A percentile compares a stretch with the other conserved stretches of the same genome.
These are phyloP conservation scores for Phytophthora syringae DNA, from an alignment of 352 stramenopile genomes.

Conservation along the genomic window DNA sequence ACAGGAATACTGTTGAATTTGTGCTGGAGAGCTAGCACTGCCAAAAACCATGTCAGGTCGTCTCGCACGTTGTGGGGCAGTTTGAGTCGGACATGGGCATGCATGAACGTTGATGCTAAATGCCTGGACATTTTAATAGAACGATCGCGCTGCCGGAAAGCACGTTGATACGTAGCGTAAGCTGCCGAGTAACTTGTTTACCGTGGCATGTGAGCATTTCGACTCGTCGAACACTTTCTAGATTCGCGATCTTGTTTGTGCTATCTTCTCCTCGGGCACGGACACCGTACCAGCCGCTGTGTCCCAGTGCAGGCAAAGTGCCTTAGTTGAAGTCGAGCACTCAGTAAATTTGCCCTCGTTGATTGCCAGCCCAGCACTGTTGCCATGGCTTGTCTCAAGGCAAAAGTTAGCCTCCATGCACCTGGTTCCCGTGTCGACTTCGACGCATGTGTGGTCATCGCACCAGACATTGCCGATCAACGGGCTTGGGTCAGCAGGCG, in stretches of 20 bases:
- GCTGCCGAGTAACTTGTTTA: constrained; percentile 11
- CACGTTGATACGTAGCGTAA: constrained; percentile 17
- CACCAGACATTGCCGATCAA: constrained; percentile 1
- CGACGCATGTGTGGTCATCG: constrained; percentile 19
- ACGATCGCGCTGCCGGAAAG: constrained; percentile 12
- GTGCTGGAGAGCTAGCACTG: not conserved
- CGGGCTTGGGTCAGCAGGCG: not conserved
- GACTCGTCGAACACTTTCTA: too few relatives aligned
- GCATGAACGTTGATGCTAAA: not conserved
- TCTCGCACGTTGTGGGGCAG: not conserved
- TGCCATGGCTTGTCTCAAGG: not conserved
- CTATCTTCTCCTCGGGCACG: constrained; percentile 1
- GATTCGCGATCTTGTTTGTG: not conserved
- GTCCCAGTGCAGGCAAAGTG: constrained; percentile 10
- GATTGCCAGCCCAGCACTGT: not conserved
- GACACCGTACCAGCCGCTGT: not conserved
- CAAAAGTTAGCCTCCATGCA: not conserved
- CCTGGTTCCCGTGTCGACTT: not conserved
- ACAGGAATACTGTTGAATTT: constrained; percentile 19
- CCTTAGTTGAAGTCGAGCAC: constrained; percentile 2
- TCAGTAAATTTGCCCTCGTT: constrained; percentile 14
- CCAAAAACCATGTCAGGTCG: constrained; percentile 5
- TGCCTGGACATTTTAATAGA: constrained; percentile 17
- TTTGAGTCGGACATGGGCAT: not conserved
- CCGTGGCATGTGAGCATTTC: not conserved